These are phyloP conservation scores for Termitomyces sp. DNA, from an alignment of 768 basidiomycete genomes.

Conservation along the genomic window DNA sequence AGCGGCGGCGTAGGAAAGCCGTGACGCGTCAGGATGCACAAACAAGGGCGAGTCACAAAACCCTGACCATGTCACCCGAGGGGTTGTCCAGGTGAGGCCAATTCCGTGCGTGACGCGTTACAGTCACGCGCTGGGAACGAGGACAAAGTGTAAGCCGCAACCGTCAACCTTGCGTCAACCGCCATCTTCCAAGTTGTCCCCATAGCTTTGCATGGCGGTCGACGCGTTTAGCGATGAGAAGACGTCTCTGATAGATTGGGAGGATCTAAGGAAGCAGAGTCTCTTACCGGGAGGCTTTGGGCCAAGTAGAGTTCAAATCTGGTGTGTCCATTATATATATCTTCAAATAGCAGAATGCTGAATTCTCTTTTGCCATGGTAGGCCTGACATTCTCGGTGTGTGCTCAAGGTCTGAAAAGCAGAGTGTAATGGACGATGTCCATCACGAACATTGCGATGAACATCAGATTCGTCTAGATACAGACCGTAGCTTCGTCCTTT, in stretches of 20 bases:
- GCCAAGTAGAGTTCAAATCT: slow-evolving; percentile 44
- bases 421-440: not conserved
- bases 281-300: slow-evolving; percentile 63
- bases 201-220: not conserved
- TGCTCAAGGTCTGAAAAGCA: not conserved
- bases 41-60: too few relatives aligned
- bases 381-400: slow-evolving; percentile 16
- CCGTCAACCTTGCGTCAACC: not conserved
- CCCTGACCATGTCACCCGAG: too few relatives aligned
- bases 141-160: not conserved
- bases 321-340: slow-evolving; percentile 33
- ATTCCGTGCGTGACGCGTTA: not conserved
- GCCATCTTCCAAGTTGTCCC: not conserved
- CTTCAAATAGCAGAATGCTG: not conserved
- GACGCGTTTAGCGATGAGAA: not conserved
- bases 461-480: slow-evolving; percentile 86
- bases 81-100: too few relatives aligned
- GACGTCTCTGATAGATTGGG: not conserved
- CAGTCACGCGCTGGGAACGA: not conserved
- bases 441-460: slow-evolving; percentile 87
- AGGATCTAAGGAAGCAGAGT: slow-evolving; percentile 23
- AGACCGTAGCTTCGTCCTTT: slow-evolving; percentile 88
- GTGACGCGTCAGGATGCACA: too few relatives aligned
- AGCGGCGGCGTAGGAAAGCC: too few relatives aligned
- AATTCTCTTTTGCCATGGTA: not conserved